Base-by-base conservation (phyloP, 2,329 filamentous ascomycete genomes). In the Phaeosphaeria sp. region DNA sequence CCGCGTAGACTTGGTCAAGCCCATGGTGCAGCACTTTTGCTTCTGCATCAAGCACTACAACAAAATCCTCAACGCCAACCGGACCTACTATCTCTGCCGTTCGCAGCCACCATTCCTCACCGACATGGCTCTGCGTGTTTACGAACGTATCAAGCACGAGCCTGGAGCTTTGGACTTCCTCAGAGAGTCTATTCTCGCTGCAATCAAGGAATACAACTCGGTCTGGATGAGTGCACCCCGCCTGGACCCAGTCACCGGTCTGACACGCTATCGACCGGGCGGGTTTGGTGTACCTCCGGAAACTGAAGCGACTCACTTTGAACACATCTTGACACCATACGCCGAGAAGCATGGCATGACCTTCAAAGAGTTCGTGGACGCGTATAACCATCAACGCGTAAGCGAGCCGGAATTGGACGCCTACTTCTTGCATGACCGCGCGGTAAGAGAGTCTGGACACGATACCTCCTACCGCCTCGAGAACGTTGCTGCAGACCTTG, bases 1-100 rank as follows among this genome's bases (percentile, higher is more conserved):
- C 74, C 89, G 91, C 57, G 88, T 92, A 21, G 88, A 97, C 70
- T 81, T 98, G 54, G 93, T 93, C 66, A 97, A 97, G 81, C 86
- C 90, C 49, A 98, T 99, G 92, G 93, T 98, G 51, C 84, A 87
- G 69, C 96, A 99, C 81, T 98, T 98, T 77, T 96, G 92, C 77
- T 99, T 99, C 82, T 96, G 92, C 80, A 98, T 99, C 78, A 89
- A 93, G 76, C 94, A 99, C 78, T 99, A 99, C 75, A 94, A 93
- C 71, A 99, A 98, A 82, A 97, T 99, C 59, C 86, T 98, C 65
- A 99, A 99, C 78, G 95, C 95, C 51, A 99, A 95, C 56, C 87
- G 95, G 36, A 93, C 93, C 1, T 99, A 99, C 82, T 99, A 99
- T 74, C 87, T 99, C 17, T 90, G 88, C 63, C 90, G 95, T 57